Base-by-base conservation (phyloP, 2,329 filamentous ascomycete genomes). In the Lasiodiplodia theobromae region DNA sequence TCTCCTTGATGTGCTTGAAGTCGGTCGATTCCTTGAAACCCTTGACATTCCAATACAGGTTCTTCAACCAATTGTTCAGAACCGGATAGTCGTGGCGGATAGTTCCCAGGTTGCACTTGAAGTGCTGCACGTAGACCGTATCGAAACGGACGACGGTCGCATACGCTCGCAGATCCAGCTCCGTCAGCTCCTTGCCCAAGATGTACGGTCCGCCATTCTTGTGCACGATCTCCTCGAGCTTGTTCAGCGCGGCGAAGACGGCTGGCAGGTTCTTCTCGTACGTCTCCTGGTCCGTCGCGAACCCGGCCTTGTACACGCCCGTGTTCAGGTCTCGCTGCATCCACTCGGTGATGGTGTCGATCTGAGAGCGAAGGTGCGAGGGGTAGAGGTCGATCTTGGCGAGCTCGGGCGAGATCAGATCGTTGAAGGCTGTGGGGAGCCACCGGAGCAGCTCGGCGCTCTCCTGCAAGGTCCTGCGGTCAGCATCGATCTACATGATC, bases 1-100 rank as follows among this genome's bases (percentile, higher is more conserved):
- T 90, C 75, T 91, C 89, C 77, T 91, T 91, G 75, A 91, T 91
- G 73, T 91, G 89, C 70, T 78, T 84, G 71, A 91, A 91, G 70
- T 91, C 81, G 0, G 89, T 91, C 18, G 86, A 88, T 72, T 87
- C 85, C 68, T 76, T 82, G 70, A 88, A 88, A 0, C 83, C 86
- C 21, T 78, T 73, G 1, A 86, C 81, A 69, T 86, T 84, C 83
- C 85, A 88, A 77, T 89, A 90, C 74, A 89, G 73, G 40, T 82
- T 82, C 77, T 84, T 87, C 71, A 90, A 71, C 86, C 87, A 90
- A 70, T 88, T 87, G 74, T 88, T 82, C 67, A 90, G 73, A 12
- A 86, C 82, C 0, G 88, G 88, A 72, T 90, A 90, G 68, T 87
- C 83, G 72, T 87, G 84, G 6, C 88, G 79, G 52, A 91, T 84